Base-by-base conservation (phyloP, 140 eudicot genomes). In the Ambrosia hybrid region DNA sequence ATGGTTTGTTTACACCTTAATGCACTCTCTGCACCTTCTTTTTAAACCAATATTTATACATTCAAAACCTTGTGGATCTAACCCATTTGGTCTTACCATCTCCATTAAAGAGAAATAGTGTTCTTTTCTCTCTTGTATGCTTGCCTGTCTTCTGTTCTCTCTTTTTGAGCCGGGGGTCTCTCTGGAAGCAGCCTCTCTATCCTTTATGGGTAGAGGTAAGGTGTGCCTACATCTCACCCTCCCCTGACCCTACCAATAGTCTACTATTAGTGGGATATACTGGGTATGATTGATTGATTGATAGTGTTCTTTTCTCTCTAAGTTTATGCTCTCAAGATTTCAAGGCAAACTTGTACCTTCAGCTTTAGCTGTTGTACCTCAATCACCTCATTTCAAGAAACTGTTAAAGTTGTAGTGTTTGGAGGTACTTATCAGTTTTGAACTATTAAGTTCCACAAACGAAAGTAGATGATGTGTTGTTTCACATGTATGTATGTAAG, bases 1-100 rank as follows among this genome's bases (percentile, higher is more conserved):
- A 63, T 34, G 9, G 51, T 80, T 86, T 80, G 58, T 80, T 73
- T 68, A 70, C 73, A 72, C 82, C 89, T 74, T 71, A 76, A 85
- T 45, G 73, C 82, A 81, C 84, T 72, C 83, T 62, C 85, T 71
- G 71, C 89, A 83, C 65, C 85, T 76, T 84, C 85, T 76, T 84
- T 84, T 81, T 58, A 66, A 16, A 30, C 58, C 62, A 65, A 37
- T 78, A 78, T 82, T 75, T 86, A 80, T 78, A 67, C 80, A 45
- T 41, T 51, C 72, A 69, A 82, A 81, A 66, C 71, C 61, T 78
- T 86, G 63, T 48, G 75, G 87, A 86, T 84, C 88, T 84, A 82
- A 73, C 85, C 73, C 78, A 79, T 61, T 51, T 79, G 67, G 72
- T 84, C 75, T 83, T 75, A 64, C 68, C 79, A 83, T 73, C 43